phyloP scores from a whole-genome alignment of 345 rosid genomes.

The Crucihimalaya himalaica region DNA sequence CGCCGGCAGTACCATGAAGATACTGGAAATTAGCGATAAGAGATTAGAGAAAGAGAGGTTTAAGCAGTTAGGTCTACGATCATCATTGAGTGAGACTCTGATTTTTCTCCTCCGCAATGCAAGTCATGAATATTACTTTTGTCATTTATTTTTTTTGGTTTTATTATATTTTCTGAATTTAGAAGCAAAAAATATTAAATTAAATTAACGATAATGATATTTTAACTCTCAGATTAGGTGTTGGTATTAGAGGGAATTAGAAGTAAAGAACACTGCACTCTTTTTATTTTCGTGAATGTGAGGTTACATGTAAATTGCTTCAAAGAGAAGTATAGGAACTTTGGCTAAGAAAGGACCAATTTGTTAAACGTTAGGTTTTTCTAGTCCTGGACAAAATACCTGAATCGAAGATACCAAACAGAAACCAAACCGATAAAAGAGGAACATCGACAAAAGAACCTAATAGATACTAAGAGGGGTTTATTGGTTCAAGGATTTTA shows the following conservation, averaged over 20 bases:
- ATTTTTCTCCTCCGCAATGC: conserved; percentile 19
- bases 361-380: no score
- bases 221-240: neutral
- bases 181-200: no score
- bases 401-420: no score
- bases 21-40: neutral
- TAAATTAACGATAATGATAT: neutral
- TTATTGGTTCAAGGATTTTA: no score
- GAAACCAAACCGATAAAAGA: no score
- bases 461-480: no score
- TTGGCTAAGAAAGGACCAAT: no score
- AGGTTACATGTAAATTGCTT: neutral
- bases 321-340: neutral
- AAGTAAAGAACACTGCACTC: neutral
- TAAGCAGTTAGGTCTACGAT: conserved; percentile 20
- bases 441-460: no score
- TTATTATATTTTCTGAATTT: neutral
- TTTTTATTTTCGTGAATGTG: neutral
- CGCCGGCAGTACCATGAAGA: neutral
- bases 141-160: neutral
- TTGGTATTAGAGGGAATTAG: neutral
- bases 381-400: no score
- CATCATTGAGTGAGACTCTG: neutral
- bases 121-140: neutral
- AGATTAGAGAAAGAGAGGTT: conserved; percentile 10